Conservation (phyloP, 2,329 filamentous ascomycete species). For the Hawksworthiomyces lignivorus region DNA sequence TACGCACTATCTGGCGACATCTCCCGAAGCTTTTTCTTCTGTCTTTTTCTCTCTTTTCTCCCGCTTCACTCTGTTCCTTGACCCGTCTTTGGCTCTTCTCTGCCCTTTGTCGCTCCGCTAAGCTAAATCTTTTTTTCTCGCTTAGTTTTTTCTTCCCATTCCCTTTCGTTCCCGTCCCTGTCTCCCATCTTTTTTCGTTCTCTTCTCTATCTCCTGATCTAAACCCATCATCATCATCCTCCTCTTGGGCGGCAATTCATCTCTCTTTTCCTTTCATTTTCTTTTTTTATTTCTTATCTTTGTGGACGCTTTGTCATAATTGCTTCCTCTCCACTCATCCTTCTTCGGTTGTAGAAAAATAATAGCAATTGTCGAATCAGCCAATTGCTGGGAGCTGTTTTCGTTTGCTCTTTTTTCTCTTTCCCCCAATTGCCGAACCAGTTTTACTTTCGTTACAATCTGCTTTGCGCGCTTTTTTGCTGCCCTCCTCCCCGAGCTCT, state of each 20-base stretch:
- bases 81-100: too few relatives aligned
- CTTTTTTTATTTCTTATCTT: not conserved
- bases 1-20: constrained; percentile 19
- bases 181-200: not conserved
- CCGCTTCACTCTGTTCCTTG: constrained; percentile 2
- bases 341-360: constrained; percentile 1
- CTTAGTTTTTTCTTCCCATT: constrained; percentile 1
- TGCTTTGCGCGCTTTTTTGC: constrained; percentile 10
- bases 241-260: too few relatives aligned
- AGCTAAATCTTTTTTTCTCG: not conserved
- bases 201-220: not conserved
- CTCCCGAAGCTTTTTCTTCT: constrained; percentile 28
- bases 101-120: too few relatives aligned
- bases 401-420: too few relatives aligned
- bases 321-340: not conserved
- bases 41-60: constrained; percentile 20
- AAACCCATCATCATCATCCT: too few relatives aligned
- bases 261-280: not conserved
- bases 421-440: not conserved
- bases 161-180: too few relatives aligned
- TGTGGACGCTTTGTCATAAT: too few relatives aligned
- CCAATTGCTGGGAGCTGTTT: too few relatives aligned
- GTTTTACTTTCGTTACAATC: constrained; percentile 2
- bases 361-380: too few relatives aligned
- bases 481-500: not conserved